Evolutionary conservation across 352 stramenopile species (phyloP).

Genomic region (Saprolegnia diclina): DNA sequence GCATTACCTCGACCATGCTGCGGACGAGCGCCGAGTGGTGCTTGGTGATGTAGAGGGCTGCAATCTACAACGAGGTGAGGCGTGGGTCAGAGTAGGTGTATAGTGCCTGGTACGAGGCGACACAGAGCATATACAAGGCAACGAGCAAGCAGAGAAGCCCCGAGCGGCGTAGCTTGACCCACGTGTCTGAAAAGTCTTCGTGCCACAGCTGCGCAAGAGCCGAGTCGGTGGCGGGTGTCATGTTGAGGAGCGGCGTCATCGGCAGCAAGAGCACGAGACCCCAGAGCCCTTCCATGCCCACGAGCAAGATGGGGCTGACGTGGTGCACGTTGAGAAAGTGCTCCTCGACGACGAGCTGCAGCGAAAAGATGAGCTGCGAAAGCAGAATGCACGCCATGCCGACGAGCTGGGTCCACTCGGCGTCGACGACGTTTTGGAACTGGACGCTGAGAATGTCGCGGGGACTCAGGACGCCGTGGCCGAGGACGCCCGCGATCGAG

Average conservation of each 20-base stretch:
- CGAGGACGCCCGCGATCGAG: constrained; percentile 21
- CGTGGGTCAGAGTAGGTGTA: not conserved
- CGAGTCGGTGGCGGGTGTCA: constrained; percentile 19
- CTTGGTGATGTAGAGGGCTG: constrained; percentile 28
- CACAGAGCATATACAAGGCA: not conserved
- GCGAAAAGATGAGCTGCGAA: constrained; percentile 36
- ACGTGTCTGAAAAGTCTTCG: constrained; percentile 30
- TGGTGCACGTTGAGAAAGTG: constrained; percentile 32
- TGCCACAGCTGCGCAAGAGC: constrained; percentile 24
- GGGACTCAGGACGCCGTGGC: constrained; percentile 16
- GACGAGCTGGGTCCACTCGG: constrained; percentile 22
- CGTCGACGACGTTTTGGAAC: constrained; percentile 1
- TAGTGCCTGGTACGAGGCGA: constrained; percentile 25
- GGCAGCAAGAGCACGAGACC: constrained; percentile 30
- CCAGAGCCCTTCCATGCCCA: constrained; percentile 43
- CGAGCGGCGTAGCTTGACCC: constrained; percentile 24
- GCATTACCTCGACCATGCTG: constrained; percentile 26
- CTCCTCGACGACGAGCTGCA: constrained; percentile 44
- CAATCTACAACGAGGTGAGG: constrained; percentile 22
- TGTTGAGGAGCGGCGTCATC: constrained; percentile 15
- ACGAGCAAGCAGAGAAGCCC: not conserved
- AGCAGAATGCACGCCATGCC: constrained; percentile 35
- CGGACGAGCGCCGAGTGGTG: constrained; percentile 28
- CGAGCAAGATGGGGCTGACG: constrained; percentile 35
- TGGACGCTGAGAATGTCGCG: constrained; percentile 16